Evolutionary conservation across 2,329 filamentous ascomycete genomes (phyloP).

Genomic region (Knufia fluminis): DNA sequence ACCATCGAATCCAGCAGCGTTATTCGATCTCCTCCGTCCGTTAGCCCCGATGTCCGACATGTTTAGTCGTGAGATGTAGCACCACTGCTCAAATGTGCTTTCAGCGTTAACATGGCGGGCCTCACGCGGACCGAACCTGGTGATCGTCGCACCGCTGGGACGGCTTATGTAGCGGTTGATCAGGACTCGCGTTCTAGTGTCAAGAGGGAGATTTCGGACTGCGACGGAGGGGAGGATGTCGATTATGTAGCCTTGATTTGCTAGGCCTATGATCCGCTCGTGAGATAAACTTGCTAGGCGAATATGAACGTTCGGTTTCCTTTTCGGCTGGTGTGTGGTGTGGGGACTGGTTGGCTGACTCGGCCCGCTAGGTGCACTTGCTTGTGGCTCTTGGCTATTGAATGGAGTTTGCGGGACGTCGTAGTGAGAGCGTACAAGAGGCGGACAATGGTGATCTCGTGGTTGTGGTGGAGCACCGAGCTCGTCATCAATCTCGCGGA

Average conservation of each 20-base stretch:
- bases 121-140: not conserved
- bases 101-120: not conserved
- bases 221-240: not conserved
- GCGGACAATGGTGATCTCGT: slow-evolving; percentile 1
- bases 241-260: not conserved
- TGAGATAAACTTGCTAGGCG: not conserved
- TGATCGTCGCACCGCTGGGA: not conserved
- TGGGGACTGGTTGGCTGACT: not conserved
- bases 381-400: not conserved
- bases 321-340: not conserved
- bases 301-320: not conserved
- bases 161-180: not conserved
- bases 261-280: not conserved
- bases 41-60: not conserved
- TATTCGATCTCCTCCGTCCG: not conserved
- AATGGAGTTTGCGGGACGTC: not conserved
- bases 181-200: not conserved
- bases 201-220: not conserved
- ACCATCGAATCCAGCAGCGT: not conserved
- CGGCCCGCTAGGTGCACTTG: not conserved
- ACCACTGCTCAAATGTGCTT: not conserved
- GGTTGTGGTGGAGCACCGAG: not conserved
- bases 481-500: not conserved
- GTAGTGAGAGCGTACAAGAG: not conserved
- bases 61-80: not conserved